phyloP scores from a whole-genome alignment of 768 basidiomycete species.

The Mycena leptocephala region DNA sequence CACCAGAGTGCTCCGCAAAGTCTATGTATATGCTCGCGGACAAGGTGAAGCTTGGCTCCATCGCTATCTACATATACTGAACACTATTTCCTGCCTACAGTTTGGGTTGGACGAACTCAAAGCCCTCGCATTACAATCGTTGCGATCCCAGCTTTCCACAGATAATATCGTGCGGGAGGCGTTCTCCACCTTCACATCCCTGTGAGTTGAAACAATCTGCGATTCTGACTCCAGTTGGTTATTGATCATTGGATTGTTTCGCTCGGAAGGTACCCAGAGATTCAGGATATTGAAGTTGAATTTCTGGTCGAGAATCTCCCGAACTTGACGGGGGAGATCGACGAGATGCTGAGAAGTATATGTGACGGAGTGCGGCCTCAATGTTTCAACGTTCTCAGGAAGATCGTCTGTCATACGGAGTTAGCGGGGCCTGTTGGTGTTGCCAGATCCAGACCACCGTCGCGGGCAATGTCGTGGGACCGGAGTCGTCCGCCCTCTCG shows the following conservation, averaged over 20 bases:
- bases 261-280: conserved; percentile 5
- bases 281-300: conserved; percentile 17
- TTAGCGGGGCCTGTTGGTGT: no score
- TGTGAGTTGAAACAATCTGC: neutral
- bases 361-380: neutral
- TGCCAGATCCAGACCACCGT: no score
- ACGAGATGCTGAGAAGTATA: neutral
- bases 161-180: conserved; percentile 16
- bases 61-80: neutral
- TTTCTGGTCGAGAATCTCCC: neutral
- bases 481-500: no score
- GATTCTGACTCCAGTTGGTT: neutral
- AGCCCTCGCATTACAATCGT: neutral
- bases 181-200: conserved; percentile 30
- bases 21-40: conserved; percentile 30
- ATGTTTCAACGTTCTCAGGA: conserved; percentile 2
- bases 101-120: conserved; percentile 26
- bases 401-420: neutral
- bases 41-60: neutral
- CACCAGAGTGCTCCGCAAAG: conserved; percentile 13
- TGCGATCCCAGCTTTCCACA: conserved; percentile 18
- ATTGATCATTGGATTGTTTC: neutral
- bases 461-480: no score
- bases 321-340: neutral
- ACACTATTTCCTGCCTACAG: neutral